Conservation (phyloP, 805 yeast species). For the Cyberlindnera maritima region DNA sequence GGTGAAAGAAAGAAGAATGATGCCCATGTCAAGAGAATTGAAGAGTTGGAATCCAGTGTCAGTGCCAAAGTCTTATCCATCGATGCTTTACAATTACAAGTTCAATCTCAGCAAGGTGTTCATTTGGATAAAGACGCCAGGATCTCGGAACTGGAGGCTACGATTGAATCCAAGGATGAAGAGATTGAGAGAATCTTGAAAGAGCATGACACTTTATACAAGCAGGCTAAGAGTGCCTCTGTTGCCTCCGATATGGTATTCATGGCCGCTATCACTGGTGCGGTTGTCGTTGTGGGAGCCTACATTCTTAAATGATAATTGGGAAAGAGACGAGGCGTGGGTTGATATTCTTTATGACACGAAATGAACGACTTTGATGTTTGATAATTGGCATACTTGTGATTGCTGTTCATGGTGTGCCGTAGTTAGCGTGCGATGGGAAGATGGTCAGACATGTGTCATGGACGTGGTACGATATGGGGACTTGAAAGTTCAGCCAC, state of each 20-base stretch:
- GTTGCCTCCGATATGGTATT: constrained; percentile 5
- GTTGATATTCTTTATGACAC: neutral
- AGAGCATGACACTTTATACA: neutral
- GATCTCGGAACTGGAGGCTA: neutral
- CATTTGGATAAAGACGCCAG: neutral
- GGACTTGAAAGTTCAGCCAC: no score
- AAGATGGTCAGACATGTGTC: no score
- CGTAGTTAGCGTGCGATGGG: no score
- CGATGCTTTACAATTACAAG: neutral
- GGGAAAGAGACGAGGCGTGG: no score
- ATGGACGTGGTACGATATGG: no score
- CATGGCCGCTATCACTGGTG: constrained; percentile 4
- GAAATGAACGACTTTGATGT: neutral
- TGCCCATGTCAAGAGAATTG: neutral
- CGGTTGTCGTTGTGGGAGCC: constrained; percentile 6
- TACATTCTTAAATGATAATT: constrained; percentile 3
- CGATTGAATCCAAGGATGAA: constrained; percentile 1
- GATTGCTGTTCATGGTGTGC: no score
- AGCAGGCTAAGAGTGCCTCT: neutral
- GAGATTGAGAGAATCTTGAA: neutral
- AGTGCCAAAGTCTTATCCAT: neutral
- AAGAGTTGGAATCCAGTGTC: neutral
- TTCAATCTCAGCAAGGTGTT: neutral
- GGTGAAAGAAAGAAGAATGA: constrained; percentile 1
- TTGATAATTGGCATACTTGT: no score